Conservation (phyloP, 352 stramenopile genomes). For the Phytophthora fragariae region DNA sequence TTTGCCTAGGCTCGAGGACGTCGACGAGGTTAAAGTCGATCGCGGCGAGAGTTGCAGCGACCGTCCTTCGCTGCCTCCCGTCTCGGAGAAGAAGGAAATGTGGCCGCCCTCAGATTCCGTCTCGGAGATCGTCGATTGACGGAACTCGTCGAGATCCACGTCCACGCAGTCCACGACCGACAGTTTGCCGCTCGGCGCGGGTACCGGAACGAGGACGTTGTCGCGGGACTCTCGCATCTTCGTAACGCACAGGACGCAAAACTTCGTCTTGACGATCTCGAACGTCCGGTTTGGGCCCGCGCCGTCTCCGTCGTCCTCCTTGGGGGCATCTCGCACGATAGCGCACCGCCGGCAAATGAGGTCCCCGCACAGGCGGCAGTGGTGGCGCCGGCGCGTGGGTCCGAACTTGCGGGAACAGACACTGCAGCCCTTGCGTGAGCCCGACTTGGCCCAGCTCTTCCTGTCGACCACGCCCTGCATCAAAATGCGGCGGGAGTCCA, state of each 20-base stretch:
- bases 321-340: conserved; percentile 60
- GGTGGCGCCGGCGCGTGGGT: conserved; percentile 70
- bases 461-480: conserved; percentile 56
- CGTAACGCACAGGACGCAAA: conserved; percentile 70
- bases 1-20: conserved; percentile 40
- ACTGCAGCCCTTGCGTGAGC: conserved; percentile 58
- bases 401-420: conserved; percentile 73
- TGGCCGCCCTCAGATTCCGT: conserved; percentile 59
- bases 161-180: conserved; percentile 35
- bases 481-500: conserved; percentile 70
- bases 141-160: conserved; percentile 25
- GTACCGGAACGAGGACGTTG: conserved; percentile 32
- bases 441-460: conserved; percentile 58
- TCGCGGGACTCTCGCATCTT: conserved; percentile 55
- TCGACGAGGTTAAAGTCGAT: conserved; percentile 24
- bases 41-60: conserved; percentile 30
- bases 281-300: conserved; percentile 47
- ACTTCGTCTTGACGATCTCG: conserved; percentile 72
- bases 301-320: conserved; percentile 29
- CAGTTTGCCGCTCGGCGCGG: conserved; percentile 31
- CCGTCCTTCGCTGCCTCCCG: conserved; percentile 33
- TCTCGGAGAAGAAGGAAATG: conserved; percentile 47
- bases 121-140: conserved; percentile 50
- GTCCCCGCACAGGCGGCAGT: conserved; percentile 83
- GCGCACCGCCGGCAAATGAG: conserved; percentile 80